Evolutionary conservation across 2,329 filamentous ascomycete species (phyloP).

Genomic region (Penicillium janthinellum): DNA sequence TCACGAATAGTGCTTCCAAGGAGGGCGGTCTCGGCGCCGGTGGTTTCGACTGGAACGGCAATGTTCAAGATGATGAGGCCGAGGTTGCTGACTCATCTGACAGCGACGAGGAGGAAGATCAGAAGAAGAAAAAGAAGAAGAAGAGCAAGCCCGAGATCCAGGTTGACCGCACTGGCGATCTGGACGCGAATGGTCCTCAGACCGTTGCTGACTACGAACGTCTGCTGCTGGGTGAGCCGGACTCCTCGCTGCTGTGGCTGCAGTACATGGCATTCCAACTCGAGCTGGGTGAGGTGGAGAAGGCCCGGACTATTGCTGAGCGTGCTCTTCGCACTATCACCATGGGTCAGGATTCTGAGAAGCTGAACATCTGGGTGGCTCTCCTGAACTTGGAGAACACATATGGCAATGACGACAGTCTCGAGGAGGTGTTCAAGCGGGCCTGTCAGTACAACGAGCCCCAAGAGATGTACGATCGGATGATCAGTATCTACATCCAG

Average conservation of each 20-base stretch:
- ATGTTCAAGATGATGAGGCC: slow-evolving; percentile 58
- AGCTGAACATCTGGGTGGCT: slow-evolving; percentile 93
- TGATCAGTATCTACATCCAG: slow-evolving; percentile 94
- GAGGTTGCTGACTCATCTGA: slow-evolving; percentile 47
- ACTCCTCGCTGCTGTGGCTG: slow-evolving; percentile 93
- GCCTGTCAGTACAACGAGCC: slow-evolving; percentile 93
- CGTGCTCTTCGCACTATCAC: slow-evolving; percentile 89
- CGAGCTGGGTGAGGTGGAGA: slow-evolving; percentile 83
- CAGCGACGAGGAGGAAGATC: slow-evolving; percentile 53
- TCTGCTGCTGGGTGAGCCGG: slow-evolving; percentile 84
- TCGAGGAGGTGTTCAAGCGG: slow-evolving; percentile 85
- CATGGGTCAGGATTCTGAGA: slow-evolving; percentile 86
- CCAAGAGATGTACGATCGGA: slow-evolving; percentile 82
- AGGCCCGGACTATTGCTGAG: slow-evolving; percentile 85
- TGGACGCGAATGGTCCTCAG: slow-evolving; percentile 85
- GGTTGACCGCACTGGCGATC: slow-evolving; percentile 86
- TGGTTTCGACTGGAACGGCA: slow-evolving; percentile 86
- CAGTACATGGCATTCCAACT: slow-evolving; percentile 99
- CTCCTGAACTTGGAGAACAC: slow-evolving; percentile 91
- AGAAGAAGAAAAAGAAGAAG: slow-evolving; percentile 69
- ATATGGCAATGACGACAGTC: slow-evolving; percentile 78
- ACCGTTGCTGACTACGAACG: slow-evolving; percentile 92
- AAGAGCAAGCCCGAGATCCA: slow-evolving; percentile 74
- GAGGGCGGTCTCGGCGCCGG: slow-evolving; percentile 65
- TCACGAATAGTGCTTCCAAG: slow-evolving; percentile 44